A percentile compares a stretch with the other conserved stretches of the same genome.
Evolutionary conservation across 768 basidiomycete species (phyloP).

Genomic region (Boletus reticuloceps): DNA sequence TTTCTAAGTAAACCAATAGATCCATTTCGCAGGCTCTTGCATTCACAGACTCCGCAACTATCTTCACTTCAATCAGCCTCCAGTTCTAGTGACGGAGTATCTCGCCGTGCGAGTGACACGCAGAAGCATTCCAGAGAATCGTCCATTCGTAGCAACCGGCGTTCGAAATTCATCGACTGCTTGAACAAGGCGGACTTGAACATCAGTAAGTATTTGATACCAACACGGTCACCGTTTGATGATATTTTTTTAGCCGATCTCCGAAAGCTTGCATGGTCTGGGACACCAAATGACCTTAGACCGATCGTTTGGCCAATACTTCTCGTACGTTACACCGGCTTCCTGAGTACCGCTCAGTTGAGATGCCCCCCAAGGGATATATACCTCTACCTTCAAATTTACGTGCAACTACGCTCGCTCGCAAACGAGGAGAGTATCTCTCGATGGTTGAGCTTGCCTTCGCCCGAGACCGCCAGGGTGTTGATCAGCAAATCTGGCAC

Average conservation of each 20-base stretch:
- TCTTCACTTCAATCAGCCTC: conserved; percentile 4
- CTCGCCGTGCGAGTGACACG: conserved; percentile 32
- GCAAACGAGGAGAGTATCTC: conserved; percentile 90
- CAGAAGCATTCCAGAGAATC: conserved; percentile 69
- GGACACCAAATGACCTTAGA: conserved; percentile 83
- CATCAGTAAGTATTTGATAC: conserved; percentile 53
- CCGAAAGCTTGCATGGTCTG: conserved; percentile 91
- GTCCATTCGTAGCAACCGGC: conserved; percentile 75
- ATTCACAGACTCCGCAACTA: conserved; percentile 20
- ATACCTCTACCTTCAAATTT: conserved; percentile 80
- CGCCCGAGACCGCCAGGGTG: conserved; percentile 74
- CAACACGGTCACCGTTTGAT: conserved; percentile 2
- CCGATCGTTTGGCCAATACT: conserved; percentile 94
- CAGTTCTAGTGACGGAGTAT: conserved; percentile 6
- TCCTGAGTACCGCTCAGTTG: conserved; percentile 1
- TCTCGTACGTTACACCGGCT: conserved; percentile 55
- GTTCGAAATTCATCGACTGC: conserved; percentile 80
- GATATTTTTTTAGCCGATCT: conserved; percentile 57
- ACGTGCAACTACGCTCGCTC: conserved; percentile 70
- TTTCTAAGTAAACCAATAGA: conserved; percentile 43
- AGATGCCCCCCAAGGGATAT: conserved; percentile 66
- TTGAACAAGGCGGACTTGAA: conserved; percentile 75
- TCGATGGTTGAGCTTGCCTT: conserved; percentile 90
- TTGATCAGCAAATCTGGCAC: conserved; percentile 99
- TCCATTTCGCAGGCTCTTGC: conserved; percentile 55